These are phyloP conservation scores for Amyloporia xantha DNA, from an alignment of 768 basidiomycete genomes.

Conservation along the genomic window DNA sequence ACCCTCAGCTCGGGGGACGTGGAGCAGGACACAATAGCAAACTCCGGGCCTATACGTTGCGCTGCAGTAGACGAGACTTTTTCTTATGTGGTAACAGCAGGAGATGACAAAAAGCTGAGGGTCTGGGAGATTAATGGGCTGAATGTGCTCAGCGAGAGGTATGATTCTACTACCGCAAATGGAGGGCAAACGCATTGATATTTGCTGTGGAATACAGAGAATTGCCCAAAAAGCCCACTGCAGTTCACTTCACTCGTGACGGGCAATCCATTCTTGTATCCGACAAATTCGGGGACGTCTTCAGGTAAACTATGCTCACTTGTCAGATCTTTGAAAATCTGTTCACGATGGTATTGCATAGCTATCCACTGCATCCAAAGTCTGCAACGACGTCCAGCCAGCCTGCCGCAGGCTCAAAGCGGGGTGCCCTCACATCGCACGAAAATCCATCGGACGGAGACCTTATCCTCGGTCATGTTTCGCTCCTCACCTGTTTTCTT, in stretches of 20 bases:
- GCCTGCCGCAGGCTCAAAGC: conserved; percentile 20
- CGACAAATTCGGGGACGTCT: conserved; percentile 95
- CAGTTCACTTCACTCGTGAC: conserved; percentile 53
- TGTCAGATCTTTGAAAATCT: no score
- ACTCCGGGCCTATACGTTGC: conserved; percentile 54
- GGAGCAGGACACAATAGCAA: conserved; percentile 28
- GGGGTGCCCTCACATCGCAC: conserved; percentile 43
- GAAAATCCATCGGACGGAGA: conserved; percentile 64
- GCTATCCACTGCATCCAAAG: conserved; percentile 52
- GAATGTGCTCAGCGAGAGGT: conserved; percentile 59
- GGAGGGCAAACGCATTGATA: background rate
- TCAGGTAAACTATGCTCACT: conserved; percentile 44
- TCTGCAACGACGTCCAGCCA: conserved; percentile 18
- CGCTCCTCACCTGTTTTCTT: conserved; percentile 69
- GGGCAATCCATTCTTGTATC: conserved; percentile 68
- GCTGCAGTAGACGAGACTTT: conserved; percentile 41
- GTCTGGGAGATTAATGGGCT: conserved; percentile 62
- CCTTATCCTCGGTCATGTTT: conserved; percentile 83
- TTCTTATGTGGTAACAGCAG: conserved; percentile 51
- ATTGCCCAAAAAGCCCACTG: conserved; percentile 78
- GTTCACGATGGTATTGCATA: conserved; percentile 19
- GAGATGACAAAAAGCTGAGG: conserved; percentile 78
- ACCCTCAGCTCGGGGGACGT: conserved; percentile 29
- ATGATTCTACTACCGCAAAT: conserved; percentile 14
- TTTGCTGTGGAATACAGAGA: conserved; percentile 41